These are phyloP conservation scores for Avena atlantica DNA, from an alignment of 176 grass and related monocot species.

Conservation along the genomic window DNA sequence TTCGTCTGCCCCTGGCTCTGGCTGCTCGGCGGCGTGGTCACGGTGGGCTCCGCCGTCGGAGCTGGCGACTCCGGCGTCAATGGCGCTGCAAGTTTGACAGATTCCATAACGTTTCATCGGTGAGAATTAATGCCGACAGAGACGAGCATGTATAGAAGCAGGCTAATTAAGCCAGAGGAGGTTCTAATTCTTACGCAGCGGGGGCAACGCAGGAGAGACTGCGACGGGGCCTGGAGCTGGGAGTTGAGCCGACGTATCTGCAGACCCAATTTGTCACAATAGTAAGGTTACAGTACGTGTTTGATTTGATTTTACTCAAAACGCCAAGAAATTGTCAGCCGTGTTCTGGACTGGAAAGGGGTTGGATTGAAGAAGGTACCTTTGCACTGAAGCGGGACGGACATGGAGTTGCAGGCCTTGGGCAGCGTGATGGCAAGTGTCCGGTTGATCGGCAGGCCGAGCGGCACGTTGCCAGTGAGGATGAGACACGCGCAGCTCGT, in stretches of 20 bases:
- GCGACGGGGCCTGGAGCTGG: slow-evolving; percentile 58
- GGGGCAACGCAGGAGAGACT: slow-evolving; percentile 51
- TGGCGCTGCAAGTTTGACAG: slow-evolving; percentile 22
- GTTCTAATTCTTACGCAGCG: slow-evolving; percentile 56
- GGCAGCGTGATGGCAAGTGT: slow-evolving; percentile 73
- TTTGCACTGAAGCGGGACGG: slow-evolving; percentile 78
- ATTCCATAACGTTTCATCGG: neutral
- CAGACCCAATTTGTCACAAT: neutral
- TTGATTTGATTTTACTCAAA: neutral
- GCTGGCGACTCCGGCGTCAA: slow-evolving; percentile 39
- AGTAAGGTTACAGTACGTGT: neutral
- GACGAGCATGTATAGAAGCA: neutral
- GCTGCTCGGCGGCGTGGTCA: slow-evolving; percentile 22
- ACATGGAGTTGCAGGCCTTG: slow-evolving; percentile 49
- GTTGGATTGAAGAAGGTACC: slow-evolving; percentile 6
- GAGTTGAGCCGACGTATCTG: slow-evolving; percentile 60
- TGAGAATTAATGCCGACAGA: neutral
- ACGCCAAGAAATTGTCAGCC: neutral
- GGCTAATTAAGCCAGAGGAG: neutral
- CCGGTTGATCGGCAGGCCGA: slow-evolving; percentile 72
- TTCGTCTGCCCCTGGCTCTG: slow-evolving; percentile 51
- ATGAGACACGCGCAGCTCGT: slow-evolving; percentile 74
- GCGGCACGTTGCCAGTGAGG: slow-evolving; percentile 73
- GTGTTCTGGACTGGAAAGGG: neutral
- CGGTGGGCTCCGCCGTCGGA: slow-evolving; percentile 28